Conservation (phyloP, 495 filamentous ascomycete genomes). For the Talaromyces proteolyticus region DNA sequence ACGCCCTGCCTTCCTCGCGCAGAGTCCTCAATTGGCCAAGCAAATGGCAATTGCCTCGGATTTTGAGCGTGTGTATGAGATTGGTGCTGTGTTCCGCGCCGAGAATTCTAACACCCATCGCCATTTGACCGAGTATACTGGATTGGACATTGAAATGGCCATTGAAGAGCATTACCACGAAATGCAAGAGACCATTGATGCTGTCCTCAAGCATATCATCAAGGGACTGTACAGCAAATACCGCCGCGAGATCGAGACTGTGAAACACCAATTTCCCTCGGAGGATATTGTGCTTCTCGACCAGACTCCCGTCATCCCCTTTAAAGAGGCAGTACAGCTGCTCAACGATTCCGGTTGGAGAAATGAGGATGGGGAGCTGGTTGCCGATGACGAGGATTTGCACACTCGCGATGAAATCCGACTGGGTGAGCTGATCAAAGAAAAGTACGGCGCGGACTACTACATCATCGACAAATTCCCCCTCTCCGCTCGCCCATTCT, state of each 20-base stretch:
- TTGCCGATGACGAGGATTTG: constrained; percentile 70
- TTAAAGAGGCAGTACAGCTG: constrained; percentile 71
- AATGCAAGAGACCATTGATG: constrained; percentile 69
- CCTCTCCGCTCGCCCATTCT: constrained; percentile 76
- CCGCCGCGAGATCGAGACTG: constrained; percentile 60
- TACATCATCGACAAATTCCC: constrained; percentile 96
- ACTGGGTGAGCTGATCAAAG: constrained; percentile 73
- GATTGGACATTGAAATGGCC: constrained; percentile 93
- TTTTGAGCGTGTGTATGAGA: constrained; percentile 80
- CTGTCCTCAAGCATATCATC: constrained; percentile 78
- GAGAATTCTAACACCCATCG: constrained; percentile 94
- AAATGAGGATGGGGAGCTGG: constrained; percentile 64
- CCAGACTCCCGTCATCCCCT: constrained; percentile 73
- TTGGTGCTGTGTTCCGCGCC: constrained; percentile 85
- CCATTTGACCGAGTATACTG: constrained; percentile 94
- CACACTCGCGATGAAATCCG: constrained; percentile 83
- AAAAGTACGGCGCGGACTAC: constrained; percentile 85
- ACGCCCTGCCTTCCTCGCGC: constrained; percentile 74
- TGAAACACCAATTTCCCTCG: constrained; percentile 61
- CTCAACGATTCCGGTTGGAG: constrained; percentile 77
- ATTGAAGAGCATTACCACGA: constrained; percentile 89
- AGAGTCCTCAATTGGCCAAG: constrained; percentile 91
- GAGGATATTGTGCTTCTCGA: constrained; percentile 75
- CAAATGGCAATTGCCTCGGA: constrained; percentile 90
- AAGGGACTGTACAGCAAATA: constrained; percentile 58